These are phyloP conservation scores for Globisporangium cederbergense DNA, from an alignment of 352 stramenopile species.

Conservation along the genomic window DNA sequence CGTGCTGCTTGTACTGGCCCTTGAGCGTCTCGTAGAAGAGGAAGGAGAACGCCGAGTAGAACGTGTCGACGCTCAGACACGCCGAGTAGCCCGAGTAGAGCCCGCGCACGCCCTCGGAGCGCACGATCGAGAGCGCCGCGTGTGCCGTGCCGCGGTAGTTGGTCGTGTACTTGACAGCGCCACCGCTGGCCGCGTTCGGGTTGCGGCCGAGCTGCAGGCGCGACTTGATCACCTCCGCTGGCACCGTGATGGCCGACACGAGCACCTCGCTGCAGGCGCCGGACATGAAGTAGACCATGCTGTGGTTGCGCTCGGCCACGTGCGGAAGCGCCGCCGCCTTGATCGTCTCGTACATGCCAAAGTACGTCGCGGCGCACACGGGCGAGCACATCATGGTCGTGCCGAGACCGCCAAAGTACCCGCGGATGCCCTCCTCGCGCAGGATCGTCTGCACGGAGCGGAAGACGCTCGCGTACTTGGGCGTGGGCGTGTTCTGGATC, in stretches of 20 bases:
- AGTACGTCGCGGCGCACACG: slow-evolving; percentile 72
- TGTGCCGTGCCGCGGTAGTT: slow-evolving; percentile 72
- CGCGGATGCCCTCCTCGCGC: slow-evolving; percentile 65
- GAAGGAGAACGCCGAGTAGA: slow-evolving; percentile 82
- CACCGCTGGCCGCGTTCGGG: slow-evolving; percentile 60
- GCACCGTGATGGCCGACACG: slow-evolving; percentile 69
- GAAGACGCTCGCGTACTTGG: slow-evolving; percentile 66
- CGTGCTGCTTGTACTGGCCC: slow-evolving; percentile 38
- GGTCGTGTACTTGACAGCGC: slow-evolving; percentile 57
- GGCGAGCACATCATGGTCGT: slow-evolving; percentile 76
- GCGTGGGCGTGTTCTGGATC: slow-evolving; percentile 46
- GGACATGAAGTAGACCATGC: slow-evolving; percentile 66
- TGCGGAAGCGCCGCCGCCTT: slow-evolving; percentile 45
- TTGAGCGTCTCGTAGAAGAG: slow-evolving; percentile 82
- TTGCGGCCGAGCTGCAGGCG: slow-evolving; percentile 73
- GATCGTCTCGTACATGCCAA: slow-evolving; percentile 74
- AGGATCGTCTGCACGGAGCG: slow-evolving; percentile 61
- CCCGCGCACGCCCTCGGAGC: slow-evolving; percentile 54
- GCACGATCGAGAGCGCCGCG: slow-evolving; percentile 57
- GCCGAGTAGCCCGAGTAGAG: slow-evolving; percentile 75
- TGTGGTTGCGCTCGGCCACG: slow-evolving; percentile 42
- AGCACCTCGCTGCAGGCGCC: slow-evolving; percentile 62
- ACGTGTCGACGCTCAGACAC: slow-evolving; percentile 76
- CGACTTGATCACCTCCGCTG: slow-evolving; percentile 82
- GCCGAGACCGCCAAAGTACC: slow-evolving; percentile 66